Evolutionary conservation across 148 eudicot species (phyloP).

Genomic region (Heliosperma pusillum): DNA sequence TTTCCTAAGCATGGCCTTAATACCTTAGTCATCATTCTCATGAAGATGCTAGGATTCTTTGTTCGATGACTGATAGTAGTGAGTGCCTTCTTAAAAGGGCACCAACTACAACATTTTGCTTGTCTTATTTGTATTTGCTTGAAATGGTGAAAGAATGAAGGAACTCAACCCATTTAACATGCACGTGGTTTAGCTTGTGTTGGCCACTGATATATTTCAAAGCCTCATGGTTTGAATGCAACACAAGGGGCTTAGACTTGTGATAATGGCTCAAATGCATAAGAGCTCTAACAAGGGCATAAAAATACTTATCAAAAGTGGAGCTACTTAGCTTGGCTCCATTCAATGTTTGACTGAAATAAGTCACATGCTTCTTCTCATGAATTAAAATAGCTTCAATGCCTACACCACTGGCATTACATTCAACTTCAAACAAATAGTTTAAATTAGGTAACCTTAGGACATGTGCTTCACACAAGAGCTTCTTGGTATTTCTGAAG

Average conservation of each 20-base stretch:
- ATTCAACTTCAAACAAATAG: not conserved
- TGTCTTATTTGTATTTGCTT: too few relatives aligned
- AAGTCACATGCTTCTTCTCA: too few relatives aligned
- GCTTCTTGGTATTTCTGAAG: not conserved
- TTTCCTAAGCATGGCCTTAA: not conserved
- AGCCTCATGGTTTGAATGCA: not conserved
- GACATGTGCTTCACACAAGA: not conserved
- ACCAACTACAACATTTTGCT: too few relatives aligned
- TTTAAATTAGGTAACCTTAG: not conserved
- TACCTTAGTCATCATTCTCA: not conserved
- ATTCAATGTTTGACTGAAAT: too few relatives aligned
- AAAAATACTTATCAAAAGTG: not conserved
- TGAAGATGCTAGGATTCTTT: not conserved
- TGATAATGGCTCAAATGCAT: too few relatives aligned
- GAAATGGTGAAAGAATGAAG: too few relatives aligned
- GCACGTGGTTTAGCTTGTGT: not conserved
- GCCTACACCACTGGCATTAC: not conserved
- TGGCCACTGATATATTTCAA: not conserved
- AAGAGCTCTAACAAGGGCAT: too few relatives aligned
- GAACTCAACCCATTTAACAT: not conserved
- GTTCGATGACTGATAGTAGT: too few relatives aligned
- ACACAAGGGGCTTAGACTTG: not conserved
- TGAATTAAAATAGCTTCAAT: not conserved
- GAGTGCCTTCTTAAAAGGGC: too few relatives aligned
- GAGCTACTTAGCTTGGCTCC: too few relatives aligned